Conservation (phyloP, 768 basidiomycete species). For the Pulveroboletus ravenelii region DNA sequence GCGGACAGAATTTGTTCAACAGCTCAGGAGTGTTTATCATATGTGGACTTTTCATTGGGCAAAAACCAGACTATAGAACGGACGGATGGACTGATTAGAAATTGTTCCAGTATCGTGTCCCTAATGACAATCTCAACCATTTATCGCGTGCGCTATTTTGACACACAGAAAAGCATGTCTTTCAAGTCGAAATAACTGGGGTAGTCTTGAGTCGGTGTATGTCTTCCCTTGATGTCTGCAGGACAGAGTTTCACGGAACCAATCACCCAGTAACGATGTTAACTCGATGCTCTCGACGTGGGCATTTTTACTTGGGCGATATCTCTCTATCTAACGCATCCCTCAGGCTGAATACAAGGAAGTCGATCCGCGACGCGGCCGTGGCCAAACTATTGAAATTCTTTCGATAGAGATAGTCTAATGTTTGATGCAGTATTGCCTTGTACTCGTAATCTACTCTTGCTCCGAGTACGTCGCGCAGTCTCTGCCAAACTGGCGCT, state of each 20-base stretch:
- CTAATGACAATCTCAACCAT: background rate
- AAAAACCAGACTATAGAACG: background rate
- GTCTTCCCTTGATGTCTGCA: background rate
- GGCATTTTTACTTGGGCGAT: background rate
- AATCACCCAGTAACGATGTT: background rate
- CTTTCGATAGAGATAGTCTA: background rate
- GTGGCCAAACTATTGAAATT: conserved; percentile 4
- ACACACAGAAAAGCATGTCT: too few species aligned
- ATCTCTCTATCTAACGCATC: background rate
- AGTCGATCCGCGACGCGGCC: conserved; percentile 9
- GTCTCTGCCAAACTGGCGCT: too few species aligned
- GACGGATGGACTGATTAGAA: background rate
- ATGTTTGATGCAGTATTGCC: too few species aligned
- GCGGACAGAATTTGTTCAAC: background rate
- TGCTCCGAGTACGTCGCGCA: too few species aligned
- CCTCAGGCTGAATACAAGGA: too few species aligned
- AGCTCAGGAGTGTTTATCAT: too few species aligned
- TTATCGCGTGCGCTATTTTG: too few species aligned
- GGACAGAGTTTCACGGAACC: background rate
- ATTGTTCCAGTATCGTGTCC: background rate
- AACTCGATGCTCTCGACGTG: conserved; percentile 10
- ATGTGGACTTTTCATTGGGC: conserved; percentile 6
- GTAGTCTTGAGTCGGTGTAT: conserved; percentile 2
- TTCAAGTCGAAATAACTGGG: too few species aligned
- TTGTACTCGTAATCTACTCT: too few species aligned